Percentiles rank a stretch among this genome's conserved stretches.
Conservation (phyloP, 225 moss, liverwort and hornwort species). For the Physcomitrellopsis africana region DNA sequence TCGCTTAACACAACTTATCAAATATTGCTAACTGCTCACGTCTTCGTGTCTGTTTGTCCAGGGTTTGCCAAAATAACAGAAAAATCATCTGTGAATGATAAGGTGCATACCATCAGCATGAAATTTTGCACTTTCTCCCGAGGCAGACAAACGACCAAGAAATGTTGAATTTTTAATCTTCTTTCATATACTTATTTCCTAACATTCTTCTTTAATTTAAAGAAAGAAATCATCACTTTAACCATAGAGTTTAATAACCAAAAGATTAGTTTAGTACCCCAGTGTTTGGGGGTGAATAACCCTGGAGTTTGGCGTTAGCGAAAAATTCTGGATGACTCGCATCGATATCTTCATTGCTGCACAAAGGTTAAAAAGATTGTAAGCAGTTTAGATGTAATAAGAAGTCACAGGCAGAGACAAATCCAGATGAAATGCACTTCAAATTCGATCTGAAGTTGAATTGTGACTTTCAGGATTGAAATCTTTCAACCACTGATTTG, state of each 20-base stretch:
- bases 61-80: constrained; percentile 12
- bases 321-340: constrained; percentile 82
- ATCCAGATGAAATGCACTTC: constrained; percentile 5
- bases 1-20: constrained; percentile 7
- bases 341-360: constrained; percentile 80
- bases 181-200: neutral
- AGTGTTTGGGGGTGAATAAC: constrained; percentile 68
- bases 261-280: constrained; percentile 48
- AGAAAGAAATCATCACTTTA: neutral
- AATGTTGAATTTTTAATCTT: neutral
- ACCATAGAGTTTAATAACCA: neutral
- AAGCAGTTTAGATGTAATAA: constrained; percentile 6
- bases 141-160: constrained; percentile 17
- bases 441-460: constrained; percentile 3
- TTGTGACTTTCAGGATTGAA: neutral
- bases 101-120: neutral
- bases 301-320: constrained; percentile 73
- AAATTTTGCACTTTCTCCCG: neutral
- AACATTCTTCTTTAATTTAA: neutral
- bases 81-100: neutral
- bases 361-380: constrained; percentile 16
- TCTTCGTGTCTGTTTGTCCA: neutral
- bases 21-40: neutral
- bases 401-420: neutral
- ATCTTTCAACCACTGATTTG: constrained; percentile 12